Evolutionary conservation across 331 rosid genomes (phyloP).

Genomic region (Quercus tomentella): DNA sequence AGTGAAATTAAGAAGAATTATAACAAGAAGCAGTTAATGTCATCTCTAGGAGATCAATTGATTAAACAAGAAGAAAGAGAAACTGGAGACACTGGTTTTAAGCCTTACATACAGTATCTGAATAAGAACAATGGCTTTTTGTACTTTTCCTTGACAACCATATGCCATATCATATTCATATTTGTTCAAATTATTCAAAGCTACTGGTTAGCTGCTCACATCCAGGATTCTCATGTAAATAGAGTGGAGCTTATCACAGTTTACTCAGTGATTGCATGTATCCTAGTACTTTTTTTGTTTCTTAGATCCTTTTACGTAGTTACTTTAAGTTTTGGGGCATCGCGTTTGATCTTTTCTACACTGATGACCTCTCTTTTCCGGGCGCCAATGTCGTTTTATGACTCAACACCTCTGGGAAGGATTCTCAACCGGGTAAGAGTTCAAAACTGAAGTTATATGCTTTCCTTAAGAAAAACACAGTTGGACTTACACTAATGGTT

Average conservation of each 20-base stretch:
- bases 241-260: background rate
- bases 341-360: background rate
- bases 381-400: background rate
- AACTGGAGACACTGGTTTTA: background rate
- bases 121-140: background rate
- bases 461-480: background rate
- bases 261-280: background rate
- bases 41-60: background rate
- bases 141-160: background rate
- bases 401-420: background rate
- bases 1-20: background rate
- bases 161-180: background rate
- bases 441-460: background rate
- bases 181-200: background rate
- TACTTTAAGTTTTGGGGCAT: background rate
- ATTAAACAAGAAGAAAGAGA: constrained; percentile 2
- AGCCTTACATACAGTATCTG: background rate
- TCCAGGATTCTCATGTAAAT: background rate
- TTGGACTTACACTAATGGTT: background rate
- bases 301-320: background rate
- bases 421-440: background rate
- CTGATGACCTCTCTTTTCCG: background rate
- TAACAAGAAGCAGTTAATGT: background rate
- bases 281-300: background rate
- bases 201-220: constrained; percentile 1